Conservation (phyloP, 1,284 basidiomycete genomes). For the Fomitopsis schrenkii region DNA sequence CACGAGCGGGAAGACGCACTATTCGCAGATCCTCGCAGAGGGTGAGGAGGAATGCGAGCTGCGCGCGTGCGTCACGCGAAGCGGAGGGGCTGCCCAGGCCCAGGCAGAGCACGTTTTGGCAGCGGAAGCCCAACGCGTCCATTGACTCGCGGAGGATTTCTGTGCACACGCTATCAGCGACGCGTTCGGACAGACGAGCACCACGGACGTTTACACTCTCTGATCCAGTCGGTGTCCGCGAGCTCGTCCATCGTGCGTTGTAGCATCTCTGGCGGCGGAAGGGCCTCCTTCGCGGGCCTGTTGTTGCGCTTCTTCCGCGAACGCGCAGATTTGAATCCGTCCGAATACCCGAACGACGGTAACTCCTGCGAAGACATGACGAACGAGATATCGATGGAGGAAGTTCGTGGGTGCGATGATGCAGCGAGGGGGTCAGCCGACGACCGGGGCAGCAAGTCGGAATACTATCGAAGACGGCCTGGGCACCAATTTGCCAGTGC, state of each 20-base stretch:
- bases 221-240: slow-evolving; percentile 21
- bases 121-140: slow-evolving; percentile 8
- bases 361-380: slow-evolving; percentile 1
- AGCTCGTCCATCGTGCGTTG: slow-evolving; percentile 23
- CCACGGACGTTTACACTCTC: slow-evolving; percentile 24
- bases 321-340: slow-evolving; percentile 32
- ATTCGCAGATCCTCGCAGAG: slow-evolving; percentile 48
- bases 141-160: slow-evolving; percentile 33
- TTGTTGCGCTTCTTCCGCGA: slow-evolving; percentile 29
- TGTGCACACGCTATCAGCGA: slow-evolving; percentile 32
- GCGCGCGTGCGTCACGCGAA: slow-evolving; percentile 58
- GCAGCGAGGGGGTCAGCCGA: not conserved
- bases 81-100: slow-evolving; percentile 65
- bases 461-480: slow-evolving; percentile 1
- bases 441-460: not conserved
- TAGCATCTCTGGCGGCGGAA: slow-evolving; percentile 19
- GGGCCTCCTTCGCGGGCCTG: slow-evolving; percentile 15
- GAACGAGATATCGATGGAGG: not conserved
- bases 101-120: slow-evolving; percentile 45
- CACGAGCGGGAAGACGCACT: slow-evolving; percentile 41
- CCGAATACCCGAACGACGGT: slow-evolving; percentile 30
- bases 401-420: not conserved
- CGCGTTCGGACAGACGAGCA: slow-evolving; percentile 1
- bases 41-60: slow-evolving; percentile 61
- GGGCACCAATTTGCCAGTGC: not conserved